Conservation (phyloP, 1,284 basidiomycete genomes). For the Psilocybe mexicana region DNA sequence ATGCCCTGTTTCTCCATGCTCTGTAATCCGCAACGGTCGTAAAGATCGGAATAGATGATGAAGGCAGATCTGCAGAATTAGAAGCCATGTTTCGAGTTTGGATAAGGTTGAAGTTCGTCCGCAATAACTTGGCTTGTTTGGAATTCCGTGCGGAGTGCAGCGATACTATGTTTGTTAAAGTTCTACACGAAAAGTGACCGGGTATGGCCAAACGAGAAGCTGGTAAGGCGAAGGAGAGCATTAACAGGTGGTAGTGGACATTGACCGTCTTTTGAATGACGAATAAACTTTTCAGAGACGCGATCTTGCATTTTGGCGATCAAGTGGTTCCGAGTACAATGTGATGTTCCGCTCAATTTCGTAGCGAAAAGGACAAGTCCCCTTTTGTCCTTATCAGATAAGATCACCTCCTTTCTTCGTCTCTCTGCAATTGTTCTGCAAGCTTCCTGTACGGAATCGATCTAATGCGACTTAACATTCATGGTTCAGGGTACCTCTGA, state of each 20-base stretch:
- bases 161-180: neutral
- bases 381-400: conserved; percentile 1
- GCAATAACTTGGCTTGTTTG: neutral
- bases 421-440: no score
- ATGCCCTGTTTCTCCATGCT: conserved; percentile 74
- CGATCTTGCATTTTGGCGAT: neutral
- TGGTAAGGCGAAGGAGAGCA: conserved; percentile 2
- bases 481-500: no score
- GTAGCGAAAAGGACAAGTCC: neutral
- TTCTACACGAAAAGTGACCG: neutral
- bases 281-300: neutral
- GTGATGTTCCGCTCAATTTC: neutral
- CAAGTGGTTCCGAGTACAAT: neutral
- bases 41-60: conserved; percentile 75
- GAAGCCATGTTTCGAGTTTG: conserved; percentile 10
- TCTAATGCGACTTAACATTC: no score
- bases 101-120: neutral
- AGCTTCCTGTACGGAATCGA: no score
- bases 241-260: neutral
- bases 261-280: neutral
- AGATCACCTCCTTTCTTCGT: neutral
- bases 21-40: conserved; percentile 70
- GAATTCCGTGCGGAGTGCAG: neutral
- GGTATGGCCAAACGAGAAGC: neutral
- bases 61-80: conserved; percentile 32